Evolutionary conservation across 192 early-diverging fungal species (phyloP).

Genomic region (Coemansia javaensis): DNA sequence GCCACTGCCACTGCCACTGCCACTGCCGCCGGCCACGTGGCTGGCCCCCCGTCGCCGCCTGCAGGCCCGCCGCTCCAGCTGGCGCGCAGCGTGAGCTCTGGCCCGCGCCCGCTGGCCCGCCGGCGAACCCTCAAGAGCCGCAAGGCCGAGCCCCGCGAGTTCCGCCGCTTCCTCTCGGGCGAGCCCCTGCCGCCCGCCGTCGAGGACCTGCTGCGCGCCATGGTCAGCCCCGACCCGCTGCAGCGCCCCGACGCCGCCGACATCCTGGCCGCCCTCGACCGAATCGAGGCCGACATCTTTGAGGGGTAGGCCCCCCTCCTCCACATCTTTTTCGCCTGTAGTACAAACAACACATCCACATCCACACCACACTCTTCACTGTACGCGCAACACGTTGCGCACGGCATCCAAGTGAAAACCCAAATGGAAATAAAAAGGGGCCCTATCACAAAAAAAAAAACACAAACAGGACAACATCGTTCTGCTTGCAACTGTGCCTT

Average conservation of each 20-base stretch:
- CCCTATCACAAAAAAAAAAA: too few species aligned
- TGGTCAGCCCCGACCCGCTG: constrained; percentile 34
- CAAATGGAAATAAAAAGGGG: too few species aligned
- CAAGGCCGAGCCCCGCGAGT: constrained; percentile 28
- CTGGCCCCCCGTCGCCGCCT: neutral
- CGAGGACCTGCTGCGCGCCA: constrained; percentile 33
- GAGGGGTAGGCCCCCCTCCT: constrained; percentile 8
- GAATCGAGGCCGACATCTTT: constrained; percentile 43
- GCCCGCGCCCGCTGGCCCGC: constrained; percentile 18
- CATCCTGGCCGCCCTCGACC: constrained; percentile 30
- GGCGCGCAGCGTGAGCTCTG: constrained; percentile 25
- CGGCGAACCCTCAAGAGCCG: constrained; percentile 39
- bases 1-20: too few species aligned
- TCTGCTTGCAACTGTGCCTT: neutral
- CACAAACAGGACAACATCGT: too few species aligned
- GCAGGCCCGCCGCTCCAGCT: neutral
- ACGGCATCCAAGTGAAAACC: too few species aligned
- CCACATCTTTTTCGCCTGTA: too few species aligned
- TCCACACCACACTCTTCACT: too few species aligned
- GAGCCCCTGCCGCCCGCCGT: constrained; percentile 31
- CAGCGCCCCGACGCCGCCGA: constrained; percentile 38
- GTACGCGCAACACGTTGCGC: too few species aligned
- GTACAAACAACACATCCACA: too few species aligned
- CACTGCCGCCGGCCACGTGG: neutral
- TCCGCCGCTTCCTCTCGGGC: constrained; percentile 37